Evolutionary conservation across 2,329 filamentous ascomycete genomes (phyloP).

Genomic region (Penicillium sclerotigenum): DNA sequence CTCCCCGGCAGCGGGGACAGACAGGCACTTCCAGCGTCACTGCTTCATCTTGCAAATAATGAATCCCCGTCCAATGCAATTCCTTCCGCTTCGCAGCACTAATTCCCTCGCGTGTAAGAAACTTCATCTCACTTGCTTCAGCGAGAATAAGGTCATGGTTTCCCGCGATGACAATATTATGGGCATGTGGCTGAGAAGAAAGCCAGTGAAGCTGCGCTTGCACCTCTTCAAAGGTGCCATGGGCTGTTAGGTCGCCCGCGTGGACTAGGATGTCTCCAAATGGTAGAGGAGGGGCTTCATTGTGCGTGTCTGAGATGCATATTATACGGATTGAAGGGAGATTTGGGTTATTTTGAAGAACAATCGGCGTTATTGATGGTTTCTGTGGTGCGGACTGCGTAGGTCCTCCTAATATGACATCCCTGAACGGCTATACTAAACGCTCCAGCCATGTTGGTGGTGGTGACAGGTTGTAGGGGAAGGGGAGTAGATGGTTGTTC

Average conservation of each 20-base stretch:
- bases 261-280: slow-evolving; percentile 49
- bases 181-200: slow-evolving; percentile 35
- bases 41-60: slow-evolving; percentile 6
- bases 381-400: background rate
- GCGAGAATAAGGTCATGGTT: slow-evolving; percentile 45
- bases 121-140: slow-evolving; percentile 4
- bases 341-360: background rate
- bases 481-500: slow-evolving; percentile 8
- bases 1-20: background rate
- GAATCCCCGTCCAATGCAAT: slow-evolving; percentile 18
- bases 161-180: slow-evolving; percentile 49
- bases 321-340: slow-evolving; percentile 2
- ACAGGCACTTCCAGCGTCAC: slow-evolving; percentile 10
- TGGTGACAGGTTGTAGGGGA: background rate
- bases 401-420: background rate
- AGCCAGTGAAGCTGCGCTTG: slow-evolving; percentile 45
- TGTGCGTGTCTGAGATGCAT: slow-evolving; percentile 50
- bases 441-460: slow-evolving; percentile 1
- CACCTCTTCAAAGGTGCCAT: slow-evolving; percentile 45
- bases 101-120: slow-evolving; percentile 11
- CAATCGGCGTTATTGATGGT: background rate
- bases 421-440: background rate
- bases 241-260: slow-evolving; percentile 49
- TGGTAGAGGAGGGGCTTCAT: slow-evolving; percentile 37
- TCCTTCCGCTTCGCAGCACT: slow-evolving; percentile 2